Evolutionary conservation across 306 rosid genomes (phyloP), one percentile per base, ranked within the genome.

Genomic region (Vigna reflexopilosa): DNA sequence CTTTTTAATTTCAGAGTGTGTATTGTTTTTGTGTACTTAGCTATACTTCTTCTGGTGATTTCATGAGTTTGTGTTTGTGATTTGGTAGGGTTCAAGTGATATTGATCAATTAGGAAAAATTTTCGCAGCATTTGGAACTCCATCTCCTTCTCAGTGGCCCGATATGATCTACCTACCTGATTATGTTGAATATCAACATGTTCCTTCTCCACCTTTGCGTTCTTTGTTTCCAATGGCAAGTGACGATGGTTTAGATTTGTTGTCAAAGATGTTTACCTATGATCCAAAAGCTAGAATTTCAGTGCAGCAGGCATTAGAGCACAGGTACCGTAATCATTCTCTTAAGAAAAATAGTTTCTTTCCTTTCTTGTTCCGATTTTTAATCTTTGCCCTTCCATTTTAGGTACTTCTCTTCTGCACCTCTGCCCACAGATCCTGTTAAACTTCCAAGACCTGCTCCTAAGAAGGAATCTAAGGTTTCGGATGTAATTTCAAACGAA

Each of bases 381-480:
- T 82, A 72, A 70, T 81, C 52, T 47, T 38, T 69, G 79, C 80
- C 44, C 80, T 72, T 75, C 57, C 34, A 64, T 32, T 70, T 63
- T 64, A 95, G 99, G 92, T 91, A 95, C 85, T 95, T 95, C 73
- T 45, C 90, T 49, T 91, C 96, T 73, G 97, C 85, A 0, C 99
- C 99, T 73, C 80, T 84, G 81, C 90, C 96, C 64, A 91, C 99
- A 19, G 88, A 78, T 68, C 98, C 99, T 9, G 87, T 79, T 20
- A 95, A 93, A 85, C 98, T 95, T 63, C 98, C 96, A n/a, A 90
- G 98, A 88, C 99, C 99, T 67, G 88, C 97, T 66, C 95, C 97
- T 45, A 93, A 93, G 90, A 82, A 51, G 62, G 99, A 95, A 79
- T 75, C 84, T 44, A 82, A 72, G 84, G 89, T 13, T 70, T 87